phyloP scores from a whole-genome alignment of 345 rosid species.

The Pseudoturritis turrita region DNA sequence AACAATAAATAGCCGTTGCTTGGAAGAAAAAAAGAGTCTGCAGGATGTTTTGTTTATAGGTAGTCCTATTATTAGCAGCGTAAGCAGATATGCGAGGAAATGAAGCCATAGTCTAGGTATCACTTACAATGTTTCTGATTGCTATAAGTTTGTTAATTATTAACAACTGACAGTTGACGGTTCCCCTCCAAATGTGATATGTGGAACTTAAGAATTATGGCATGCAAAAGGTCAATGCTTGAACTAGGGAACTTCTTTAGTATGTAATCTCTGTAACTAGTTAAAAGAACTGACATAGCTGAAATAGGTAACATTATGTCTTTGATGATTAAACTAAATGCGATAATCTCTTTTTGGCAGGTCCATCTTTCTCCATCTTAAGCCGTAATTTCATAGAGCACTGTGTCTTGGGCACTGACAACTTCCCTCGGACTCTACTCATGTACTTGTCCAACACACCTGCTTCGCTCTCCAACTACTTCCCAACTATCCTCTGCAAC shows the following conservation, averaged over 20 bases:
- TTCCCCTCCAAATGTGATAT: not conserved
- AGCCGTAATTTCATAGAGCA: slow-evolving; percentile 71
- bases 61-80: not conserved
- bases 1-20: not conserved
- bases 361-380: slow-evolving; percentile 65
- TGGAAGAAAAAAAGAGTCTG: not conserved
- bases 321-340: slow-evolving; percentile 2
- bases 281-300: not conserved
- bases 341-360: slow-evolving; percentile 37
- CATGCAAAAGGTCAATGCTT: not conserved
- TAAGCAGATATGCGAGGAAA: not conserved
- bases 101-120: not conserved
- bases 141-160: not conserved
- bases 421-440: slow-evolving; percentile 84
- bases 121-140: not conserved
- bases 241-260: not conserved
- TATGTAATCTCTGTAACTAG: not conserved
- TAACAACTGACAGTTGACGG: not conserved
- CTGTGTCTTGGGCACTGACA: slow-evolving; percentile 79
- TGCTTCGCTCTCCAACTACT: slow-evolving; percentile 65
- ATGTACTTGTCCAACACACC: slow-evolving; percentile 90
- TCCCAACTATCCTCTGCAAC: slow-evolving; percentile 79
- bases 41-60: not conserved
- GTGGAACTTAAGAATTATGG: not conserved
- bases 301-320: not conserved